Conservation (phyloP, 129 eudicot genomes). For the Chrysanthemum seticuspe region DNA sequence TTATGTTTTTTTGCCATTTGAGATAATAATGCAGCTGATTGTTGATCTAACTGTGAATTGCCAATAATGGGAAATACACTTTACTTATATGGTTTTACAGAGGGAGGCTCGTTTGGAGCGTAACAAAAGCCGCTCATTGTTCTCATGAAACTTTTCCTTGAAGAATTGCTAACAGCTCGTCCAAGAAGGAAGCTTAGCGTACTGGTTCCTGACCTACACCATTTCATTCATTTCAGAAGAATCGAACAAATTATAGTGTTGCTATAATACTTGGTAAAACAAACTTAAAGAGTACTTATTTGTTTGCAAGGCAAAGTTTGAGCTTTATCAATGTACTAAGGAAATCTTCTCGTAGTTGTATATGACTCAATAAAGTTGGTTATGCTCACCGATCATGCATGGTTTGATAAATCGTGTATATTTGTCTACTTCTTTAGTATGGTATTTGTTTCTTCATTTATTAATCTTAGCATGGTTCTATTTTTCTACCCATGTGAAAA, state of each 20-base stretch:
- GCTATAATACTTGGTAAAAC: background rate
- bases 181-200: background rate
- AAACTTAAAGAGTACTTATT: constrained; percentile 4
- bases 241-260: constrained; percentile 8
- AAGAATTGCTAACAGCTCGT: constrained; percentile 18
- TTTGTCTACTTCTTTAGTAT: background rate
- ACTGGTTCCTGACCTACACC: background rate
- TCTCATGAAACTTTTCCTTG: constrained; percentile 50
- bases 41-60: background rate
- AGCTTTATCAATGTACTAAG: constrained; percentile 3
- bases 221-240: constrained; percentile 10
- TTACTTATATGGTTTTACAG: constrained; percentile 38
- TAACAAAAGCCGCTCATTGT: constrained; percentile 65
- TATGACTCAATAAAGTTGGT: constrained; percentile 15
- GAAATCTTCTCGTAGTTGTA: background rate
- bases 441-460: background rate
- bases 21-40: background rate
- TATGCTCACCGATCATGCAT: background rate
- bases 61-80: background rate
- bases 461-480: no score
- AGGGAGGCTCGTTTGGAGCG: constrained; percentile 98
- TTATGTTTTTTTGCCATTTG: background rate
- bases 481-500: no score
- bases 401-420: background rate
- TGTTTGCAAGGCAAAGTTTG: constrained; percentile 10